Evolutionary conservation across 2,329 filamentous ascomycete species (phyloP), one percentile per base, ranked within the genome.

Genomic region (Fusarium sterilihyphosum): DNA sequence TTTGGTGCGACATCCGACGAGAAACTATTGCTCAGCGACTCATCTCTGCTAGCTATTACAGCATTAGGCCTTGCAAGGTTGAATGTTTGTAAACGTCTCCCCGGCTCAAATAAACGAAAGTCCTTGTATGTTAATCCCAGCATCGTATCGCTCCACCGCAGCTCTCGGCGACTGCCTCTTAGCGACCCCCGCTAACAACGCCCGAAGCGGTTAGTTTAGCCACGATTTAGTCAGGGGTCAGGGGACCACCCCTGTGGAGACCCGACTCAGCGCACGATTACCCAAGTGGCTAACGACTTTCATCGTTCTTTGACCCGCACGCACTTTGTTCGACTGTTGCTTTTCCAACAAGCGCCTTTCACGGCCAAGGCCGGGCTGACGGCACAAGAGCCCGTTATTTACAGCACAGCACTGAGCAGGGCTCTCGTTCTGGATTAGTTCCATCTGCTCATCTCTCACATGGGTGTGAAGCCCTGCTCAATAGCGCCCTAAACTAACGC

Each of bases 401-500:
- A 61, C 49, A 71, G 65, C 53, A 59, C 60, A 14, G 66, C 49
- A 59, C 47, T 33, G 26, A 26, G 40, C 59, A 50, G 53, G 46
- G 29, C 43, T 24, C 52, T 26, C 2, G 20, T 46, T 69, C 22
- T n/a, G 67, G 63, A 24, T 46, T 74, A 74, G 71, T 47, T 38
- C 63, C 38, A 63, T 69, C 64, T 49, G 57, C 40, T 35, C 44
- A 60, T 61, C 65, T 67, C 40, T 22, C n/a, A 35, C 65, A 60
- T 69, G 53, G 67, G 54, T 47, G 26, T 33, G 43, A 46, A 37
- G 56, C 40, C 61, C 50, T 46, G 29, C 62, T 62, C 71, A 63
- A 76, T 76, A 77, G 72, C 59, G 74, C 47, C 46, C 40, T n/a
- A 60, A 38, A 54, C 74, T 76, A 76, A 71, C 47, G 63, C 64